Evolutionary conservation across 2,329 filamentous ascomycete genomes (phyloP).

Genomic region (Sporothrix protearum): DNA sequence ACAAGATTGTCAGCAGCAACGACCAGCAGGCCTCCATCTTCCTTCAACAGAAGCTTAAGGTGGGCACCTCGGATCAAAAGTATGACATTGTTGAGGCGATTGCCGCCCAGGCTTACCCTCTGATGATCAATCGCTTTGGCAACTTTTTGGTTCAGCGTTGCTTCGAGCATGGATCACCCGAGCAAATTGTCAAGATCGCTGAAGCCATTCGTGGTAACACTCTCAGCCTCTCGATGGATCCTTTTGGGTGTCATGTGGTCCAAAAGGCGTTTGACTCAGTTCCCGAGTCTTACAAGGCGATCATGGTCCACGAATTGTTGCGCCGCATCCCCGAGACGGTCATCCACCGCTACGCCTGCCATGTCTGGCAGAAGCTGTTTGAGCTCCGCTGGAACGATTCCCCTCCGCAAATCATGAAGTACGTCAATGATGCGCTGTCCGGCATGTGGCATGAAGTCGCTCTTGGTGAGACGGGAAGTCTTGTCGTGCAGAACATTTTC

Average conservation of each 20-base stretch:
- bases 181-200: conserved; percentile 92
- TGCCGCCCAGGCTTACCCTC: conserved; percentile 84
- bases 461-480: conserved; percentile 90
- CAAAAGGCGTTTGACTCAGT: conserved; percentile 99
- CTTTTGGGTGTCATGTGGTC: conserved; percentile 96
- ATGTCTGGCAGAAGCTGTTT: conserved; percentile 99
- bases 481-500: conserved; percentile 99
- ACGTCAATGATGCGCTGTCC: conserved; percentile 88
- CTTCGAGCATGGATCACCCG: conserved; percentile 94
- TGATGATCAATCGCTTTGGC: conserved; percentile 98
- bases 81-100: conserved; percentile 97
- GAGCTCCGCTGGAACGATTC: conserved; percentile 93
- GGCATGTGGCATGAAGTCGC: conserved; percentile 99
- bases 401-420: conserved; percentile 97
- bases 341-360: conserved; percentile 96
- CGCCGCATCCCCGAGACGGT: conserved; percentile 95
- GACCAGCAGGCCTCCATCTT: conserved; percentile 99
- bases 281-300: conserved; percentile 93
- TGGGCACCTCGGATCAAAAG: conserved; percentile 91
- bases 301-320: conserved; percentile 97
- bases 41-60: conserved; percentile 96
- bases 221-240: conserved; percentile 92
- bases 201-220: conserved; percentile 92
- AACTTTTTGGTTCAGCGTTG: conserved; percentile 98
- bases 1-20: conserved; percentile 99